These are phyloP conservation scores for Apiospora sp. DNA, from an alignment of 2,329 filamentous ascomycete genomes.

Conservation along the genomic window DNA sequence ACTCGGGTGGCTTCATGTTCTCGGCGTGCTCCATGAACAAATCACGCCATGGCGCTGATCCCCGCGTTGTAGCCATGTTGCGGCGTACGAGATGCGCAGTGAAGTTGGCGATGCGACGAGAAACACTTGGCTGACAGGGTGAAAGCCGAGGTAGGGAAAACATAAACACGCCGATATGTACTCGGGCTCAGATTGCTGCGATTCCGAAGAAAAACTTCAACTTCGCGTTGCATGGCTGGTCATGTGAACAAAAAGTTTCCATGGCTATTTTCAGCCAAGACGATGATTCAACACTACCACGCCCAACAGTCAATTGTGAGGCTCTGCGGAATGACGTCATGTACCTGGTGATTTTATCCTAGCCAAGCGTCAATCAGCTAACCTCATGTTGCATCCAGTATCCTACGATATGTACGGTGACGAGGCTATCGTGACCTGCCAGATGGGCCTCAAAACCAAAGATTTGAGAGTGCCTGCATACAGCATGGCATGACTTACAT, in stretches of 20 bases:
- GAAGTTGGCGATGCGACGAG: slow-evolving; percentile 22
- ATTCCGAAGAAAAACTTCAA: not conserved
- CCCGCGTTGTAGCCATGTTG: slow-evolving; percentile 30
- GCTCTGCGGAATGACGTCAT: slow-evolving; percentile 21
- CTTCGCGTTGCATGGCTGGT: not conserved
- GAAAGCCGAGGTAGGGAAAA: not conserved
- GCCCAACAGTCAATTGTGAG: not conserved
- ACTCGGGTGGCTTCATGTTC: slow-evolving; percentile 56
- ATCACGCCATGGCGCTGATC: slow-evolving; percentile 61
- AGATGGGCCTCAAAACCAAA: slow-evolving; percentile 17
- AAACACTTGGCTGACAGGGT: not conserved
- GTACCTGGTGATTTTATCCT: not conserved
- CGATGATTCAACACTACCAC: slow-evolving; percentile 1
- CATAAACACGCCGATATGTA: not conserved
- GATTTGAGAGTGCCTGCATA: not conserved
- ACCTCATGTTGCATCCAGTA: slow-evolving; percentile 7
- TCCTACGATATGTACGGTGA: slow-evolving; percentile 3
- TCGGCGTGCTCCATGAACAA: slow-evolving; percentile 60
- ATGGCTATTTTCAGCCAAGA: not conserved
- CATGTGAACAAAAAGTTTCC: not conserved
- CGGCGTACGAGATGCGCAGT: slow-evolving; percentile 33
- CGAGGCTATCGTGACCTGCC: slow-evolving; percentile 5
- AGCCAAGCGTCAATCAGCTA: slow-evolving; percentile 10
- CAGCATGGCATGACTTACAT: not conserved
- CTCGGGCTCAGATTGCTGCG: not conserved